phyloP scores from a whole-genome alignment of 352 stramenopile species.

The Pythium folliculosum region DNA sequence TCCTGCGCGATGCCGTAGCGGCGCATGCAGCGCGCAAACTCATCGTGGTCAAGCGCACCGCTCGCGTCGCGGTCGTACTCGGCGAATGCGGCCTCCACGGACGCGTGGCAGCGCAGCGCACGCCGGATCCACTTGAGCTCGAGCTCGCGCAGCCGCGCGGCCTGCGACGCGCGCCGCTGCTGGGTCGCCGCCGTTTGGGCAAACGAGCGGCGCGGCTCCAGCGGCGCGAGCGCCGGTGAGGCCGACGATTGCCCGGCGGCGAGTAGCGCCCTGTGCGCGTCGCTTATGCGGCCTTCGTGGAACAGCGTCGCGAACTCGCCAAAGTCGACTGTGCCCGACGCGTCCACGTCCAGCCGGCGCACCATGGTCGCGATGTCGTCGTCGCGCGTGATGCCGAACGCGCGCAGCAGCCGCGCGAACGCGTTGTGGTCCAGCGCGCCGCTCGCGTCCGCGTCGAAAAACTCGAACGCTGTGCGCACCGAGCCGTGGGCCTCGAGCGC shows the following conservation, averaged over 20 bases:
- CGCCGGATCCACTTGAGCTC: conserved; percentile 70
- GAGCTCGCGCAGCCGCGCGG: conserved; percentile 42
- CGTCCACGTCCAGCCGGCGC: conserved; percentile 46
- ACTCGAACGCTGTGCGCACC: conserved; percentile 39
- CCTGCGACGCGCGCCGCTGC: background rate
- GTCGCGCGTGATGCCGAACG: conserved; percentile 48
- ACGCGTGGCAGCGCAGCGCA: conserved; percentile 55
- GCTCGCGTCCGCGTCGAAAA: conserved; percentile 47
- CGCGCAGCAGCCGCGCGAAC: conserved; percentile 45
- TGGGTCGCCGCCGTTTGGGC: background rate
- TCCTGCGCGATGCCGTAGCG: conserved; percentile 62
- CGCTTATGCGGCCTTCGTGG: conserved; percentile 33
- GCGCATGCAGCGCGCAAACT: conserved; percentile 72
- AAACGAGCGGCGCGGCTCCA: background rate
- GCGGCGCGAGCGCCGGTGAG: background rate
- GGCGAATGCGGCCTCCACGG: conserved; percentile 59
- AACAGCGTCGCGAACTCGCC: conserved; percentile 73
- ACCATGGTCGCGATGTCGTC: conserved; percentile 50
- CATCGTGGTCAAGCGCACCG: conserved; percentile 53
- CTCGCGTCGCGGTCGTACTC: conserved; percentile 66
- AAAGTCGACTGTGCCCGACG: conserved; percentile 52
- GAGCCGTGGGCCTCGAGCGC: conserved; percentile 39
- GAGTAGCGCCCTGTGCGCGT: background rate
- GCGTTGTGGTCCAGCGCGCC: conserved; percentile 48
- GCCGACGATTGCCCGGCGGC: background rate